Percentiles rank a stretch among this genome's conserved stretches.
Conservation (phyloP, 352 stramenopile species). For the Pythium chondricola region DNA sequence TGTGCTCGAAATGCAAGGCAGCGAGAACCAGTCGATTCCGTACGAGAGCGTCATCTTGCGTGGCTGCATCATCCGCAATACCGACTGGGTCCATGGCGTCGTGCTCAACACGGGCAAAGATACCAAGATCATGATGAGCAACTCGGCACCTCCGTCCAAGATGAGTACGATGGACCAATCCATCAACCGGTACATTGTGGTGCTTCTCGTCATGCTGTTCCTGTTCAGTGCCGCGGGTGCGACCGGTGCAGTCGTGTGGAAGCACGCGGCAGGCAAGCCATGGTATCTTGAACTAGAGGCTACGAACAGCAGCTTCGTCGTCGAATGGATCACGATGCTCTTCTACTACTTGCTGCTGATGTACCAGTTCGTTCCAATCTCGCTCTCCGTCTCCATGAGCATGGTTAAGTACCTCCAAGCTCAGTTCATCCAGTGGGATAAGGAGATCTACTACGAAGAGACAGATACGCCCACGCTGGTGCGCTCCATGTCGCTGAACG, state of each 20-base stretch:
- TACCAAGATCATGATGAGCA: conserved; percentile 92
- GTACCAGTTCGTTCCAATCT: conserved; percentile 97
- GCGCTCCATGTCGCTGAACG: conserved; percentile 92
- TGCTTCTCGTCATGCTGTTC: conserved; percentile 58
- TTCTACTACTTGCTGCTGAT: conserved; percentile 95
- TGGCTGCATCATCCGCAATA: conserved; percentile 91
- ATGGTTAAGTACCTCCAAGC: conserved; percentile 94
- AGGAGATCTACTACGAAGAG: conserved; percentile 90
- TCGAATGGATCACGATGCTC: conserved; percentile 80
- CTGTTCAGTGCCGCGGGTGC: conserved; percentile 56
- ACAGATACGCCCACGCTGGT: conserved; percentile 87
- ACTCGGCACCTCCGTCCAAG: conserved; percentile 72
- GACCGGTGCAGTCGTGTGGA: conserved; percentile 58
- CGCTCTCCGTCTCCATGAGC: conserved; percentile 96
- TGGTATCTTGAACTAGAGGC: conserved; percentile 55
- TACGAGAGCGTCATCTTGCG: conserved; percentile 88
- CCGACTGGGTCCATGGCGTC: conserved; percentile 86
- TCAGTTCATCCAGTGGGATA: conserved; percentile 92
- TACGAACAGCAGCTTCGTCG: conserved; percentile 23
- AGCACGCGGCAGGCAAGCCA: conserved; percentile 23
- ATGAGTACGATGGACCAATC: conserved; percentile 83
- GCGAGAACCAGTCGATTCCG: conserved; percentile 52
- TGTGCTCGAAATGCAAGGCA: conserved; percentile 56
- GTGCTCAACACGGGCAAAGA: conserved; percentile 93
- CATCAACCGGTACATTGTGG: conserved; percentile 76